Evolutionary conservation across 2,329 filamentous ascomycete species (phyloP), one percentile per base, ranked within the genome.

Genomic region (Zymoseptoria ardabiliae): DNA sequence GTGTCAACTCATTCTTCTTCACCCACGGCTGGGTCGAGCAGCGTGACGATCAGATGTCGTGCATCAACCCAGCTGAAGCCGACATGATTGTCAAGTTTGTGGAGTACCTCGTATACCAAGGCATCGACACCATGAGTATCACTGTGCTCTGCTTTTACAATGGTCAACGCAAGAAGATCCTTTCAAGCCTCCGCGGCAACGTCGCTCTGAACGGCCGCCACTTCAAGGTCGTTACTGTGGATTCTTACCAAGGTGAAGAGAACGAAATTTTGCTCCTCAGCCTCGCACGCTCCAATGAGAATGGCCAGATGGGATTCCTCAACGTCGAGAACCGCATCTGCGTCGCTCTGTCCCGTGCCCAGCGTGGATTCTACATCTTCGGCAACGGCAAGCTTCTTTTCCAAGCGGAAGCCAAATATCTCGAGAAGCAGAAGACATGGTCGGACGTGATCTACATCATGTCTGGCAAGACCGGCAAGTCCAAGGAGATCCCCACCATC

Each of bases 181-280:
- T 85, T 0, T 77, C 76, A 13, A 72, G 75, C 5, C 71, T 87
- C 3, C 72, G 74, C 10, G 54, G 57, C 21, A 56, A 58, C 10
- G 23, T 55, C 9, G 53, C 48, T 11, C 61, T 70, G 17, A 25
- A 57, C 7, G 55, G 57, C 52, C 49, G 53, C 1, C 76, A 79
- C 55, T 75, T 85, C 51, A 73, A 77, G 58, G 86, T 96, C 1
- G 83, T 84, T 35, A 96, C 91, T 0, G 89, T 97, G 0, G 92
- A 96, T 68, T 90, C 88, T 0, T 96, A 93, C 68, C 91, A 96
- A 71, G 91, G 91, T 11, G 91, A 96, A 67, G 91, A 96, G 70
- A 96, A 96, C 62, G 88, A 92, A 22, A 79, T 96, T 8, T 80
- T 97, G 9, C 71, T 96, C 1, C 76, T 96, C 0, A 96, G 91